Conservation (phyloP, 139 green algal genomes). For the Desmodesmus armatus region DNA sequence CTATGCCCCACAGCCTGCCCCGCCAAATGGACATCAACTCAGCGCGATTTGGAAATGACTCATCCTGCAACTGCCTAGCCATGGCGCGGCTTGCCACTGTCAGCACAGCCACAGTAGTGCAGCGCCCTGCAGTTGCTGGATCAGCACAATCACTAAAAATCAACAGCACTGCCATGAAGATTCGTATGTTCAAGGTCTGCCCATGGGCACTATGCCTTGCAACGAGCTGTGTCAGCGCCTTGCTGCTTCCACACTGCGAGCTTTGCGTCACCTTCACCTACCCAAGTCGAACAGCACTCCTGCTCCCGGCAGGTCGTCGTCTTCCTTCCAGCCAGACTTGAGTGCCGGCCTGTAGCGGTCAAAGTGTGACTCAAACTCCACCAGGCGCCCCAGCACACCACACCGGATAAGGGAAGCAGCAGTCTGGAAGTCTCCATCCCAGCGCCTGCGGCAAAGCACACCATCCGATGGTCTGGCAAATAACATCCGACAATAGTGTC, state of each 20-base stretch:
- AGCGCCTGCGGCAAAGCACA: not conserved
- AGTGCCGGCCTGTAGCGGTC: conserved; percentile 10
- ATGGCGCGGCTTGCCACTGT: too few relatives aligned
- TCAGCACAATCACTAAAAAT: too few relatives aligned
- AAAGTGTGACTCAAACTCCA: conserved; percentile 41
- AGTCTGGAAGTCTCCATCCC: conserved; percentile 38
- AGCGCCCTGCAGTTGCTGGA: too few relatives aligned
- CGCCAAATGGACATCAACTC: too few relatives aligned
- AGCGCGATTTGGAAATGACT: too few relatives aligned
- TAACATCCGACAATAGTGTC: not conserved
- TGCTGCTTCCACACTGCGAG: too few relatives aligned
- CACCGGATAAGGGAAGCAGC: not conserved
- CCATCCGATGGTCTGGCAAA: not conserved
- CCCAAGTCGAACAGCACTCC: conserved; percentile 25
- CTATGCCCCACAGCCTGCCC: too few relatives aligned
- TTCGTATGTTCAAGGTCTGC: not conserved
- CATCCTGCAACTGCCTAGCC: too few relatives aligned
- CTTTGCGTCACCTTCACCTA: too few relatives aligned
- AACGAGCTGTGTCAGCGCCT: too few relatives aligned
- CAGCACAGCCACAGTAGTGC: too few relatives aligned
- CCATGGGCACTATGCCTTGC: not conserved
- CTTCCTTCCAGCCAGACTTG: conserved; percentile 39
- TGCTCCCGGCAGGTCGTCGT: conserved; percentile 15
- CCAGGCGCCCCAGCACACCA: conserved; percentile 11
- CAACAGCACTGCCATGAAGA: not conserved